A percentile compares a stretch with the other conserved stretches of the same genome.
phyloP scores from a whole-genome alignment of 176 grass and related monocot species.

The Raddia distichophylla region DNA sequence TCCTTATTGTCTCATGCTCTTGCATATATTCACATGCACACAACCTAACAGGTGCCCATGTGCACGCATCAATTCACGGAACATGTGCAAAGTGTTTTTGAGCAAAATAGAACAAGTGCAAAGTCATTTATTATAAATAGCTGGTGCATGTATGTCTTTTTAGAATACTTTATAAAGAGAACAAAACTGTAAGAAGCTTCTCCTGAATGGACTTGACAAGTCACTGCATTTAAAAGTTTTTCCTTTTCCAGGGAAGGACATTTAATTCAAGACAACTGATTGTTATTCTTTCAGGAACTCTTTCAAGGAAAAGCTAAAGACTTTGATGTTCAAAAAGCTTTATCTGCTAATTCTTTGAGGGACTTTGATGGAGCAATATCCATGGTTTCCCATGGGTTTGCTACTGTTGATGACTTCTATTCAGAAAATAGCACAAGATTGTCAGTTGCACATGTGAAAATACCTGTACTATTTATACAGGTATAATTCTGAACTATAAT shows the following conservation, averaged over 20 bases:
- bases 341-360: constrained; percentile 60
- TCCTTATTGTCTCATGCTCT: neutral
- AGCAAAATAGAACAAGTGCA: neutral
- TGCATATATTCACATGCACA: neutral
- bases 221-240: neutral
- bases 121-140: constrained; percentile 21
- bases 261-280: constrained; percentile 27
- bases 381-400: constrained; percentile 80
- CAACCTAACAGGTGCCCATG: neutral
- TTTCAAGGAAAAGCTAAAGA: constrained; percentile 89
- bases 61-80: neutral
- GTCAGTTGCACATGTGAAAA: constrained; percentile 56
- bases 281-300: constrained; percentile 78
- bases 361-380: constrained; percentile 94
- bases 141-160: neutral
- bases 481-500: constrained; percentile 43
- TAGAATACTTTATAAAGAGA: neutral
- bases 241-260: constrained; percentile 20
- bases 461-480: constrained; percentile 91
- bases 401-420: constrained; percentile 80
- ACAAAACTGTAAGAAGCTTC: constrained; percentile 1
- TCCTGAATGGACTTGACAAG: constrained; percentile 27
- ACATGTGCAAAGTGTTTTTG: neutral
- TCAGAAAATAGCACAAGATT: constrained; percentile 61
- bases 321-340: constrained; percentile 81